Evolutionary conservation across 371 early-diverging fungal genomes (phyloP).

Genomic region (Spraguea lophii): DNA sequence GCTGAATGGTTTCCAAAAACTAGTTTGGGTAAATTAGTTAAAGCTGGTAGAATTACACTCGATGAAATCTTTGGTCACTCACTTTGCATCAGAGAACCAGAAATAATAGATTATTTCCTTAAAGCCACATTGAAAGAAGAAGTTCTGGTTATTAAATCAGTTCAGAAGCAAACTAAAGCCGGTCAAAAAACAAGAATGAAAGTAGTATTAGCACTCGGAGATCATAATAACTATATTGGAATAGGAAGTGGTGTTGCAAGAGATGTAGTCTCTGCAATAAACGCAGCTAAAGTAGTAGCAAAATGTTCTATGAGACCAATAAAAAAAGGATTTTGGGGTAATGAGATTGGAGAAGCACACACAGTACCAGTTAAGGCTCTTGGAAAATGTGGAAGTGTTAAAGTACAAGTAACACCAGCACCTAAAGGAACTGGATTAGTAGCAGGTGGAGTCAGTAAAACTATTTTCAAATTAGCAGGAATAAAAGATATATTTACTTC

Average conservation of each 20-base stretch:
- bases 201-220: constrained; percentile 94
- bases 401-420: constrained; percentile 77
- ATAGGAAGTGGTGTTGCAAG: constrained; percentile 95
- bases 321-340: constrained; percentile 95
- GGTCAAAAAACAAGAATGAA: constrained; percentile 99
- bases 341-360: constrained; percentile 81
- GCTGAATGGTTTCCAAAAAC: constrained; percentile 47
- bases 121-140: constrained; percentile 78
- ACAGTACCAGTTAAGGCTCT: constrained; percentile 92
- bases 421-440: constrained; percentile 96
- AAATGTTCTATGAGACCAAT: constrained; percentile 90
- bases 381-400: constrained; percentile 91
- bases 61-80: constrained; percentile 89
- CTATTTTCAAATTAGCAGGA: constrained; percentile 87
- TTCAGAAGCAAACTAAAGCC: constrained; percentile 98
- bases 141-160: constrained; percentile 95
- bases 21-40: constrained; percentile 44
- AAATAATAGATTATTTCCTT: constrained; percentile 85
- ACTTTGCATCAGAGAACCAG: constrained; percentile 92
- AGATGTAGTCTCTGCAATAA: constrained; percentile 92
- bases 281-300: constrained; percentile 89
- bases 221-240: constrained; percentile 86
- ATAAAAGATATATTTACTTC: constrained; percentile 89
- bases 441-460: constrained; percentile 84
- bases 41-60: constrained; percentile 49